Conservation (phyloP, 225 moss, liverwort and hornwort genomes). For the Thuidium tamariscinum region DNA sequence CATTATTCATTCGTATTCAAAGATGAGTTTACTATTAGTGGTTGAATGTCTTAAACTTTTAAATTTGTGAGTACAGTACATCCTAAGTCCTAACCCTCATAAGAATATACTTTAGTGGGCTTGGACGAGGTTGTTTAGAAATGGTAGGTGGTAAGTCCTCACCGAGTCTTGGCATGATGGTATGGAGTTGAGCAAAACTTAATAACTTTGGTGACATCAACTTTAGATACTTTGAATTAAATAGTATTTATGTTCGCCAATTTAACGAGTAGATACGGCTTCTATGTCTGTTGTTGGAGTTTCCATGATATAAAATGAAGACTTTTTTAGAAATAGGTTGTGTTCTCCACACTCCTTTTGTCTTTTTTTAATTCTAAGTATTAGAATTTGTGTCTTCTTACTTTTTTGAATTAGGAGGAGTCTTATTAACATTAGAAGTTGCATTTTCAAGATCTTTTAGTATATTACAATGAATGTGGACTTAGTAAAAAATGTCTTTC, state of each 20-base stretch:
- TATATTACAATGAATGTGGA: neutral
- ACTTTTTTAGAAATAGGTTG: neutral
- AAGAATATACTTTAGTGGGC: fast-evolving
- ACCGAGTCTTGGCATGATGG: neutral
- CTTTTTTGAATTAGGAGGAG: neutral
- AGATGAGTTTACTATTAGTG: fast-evolving
- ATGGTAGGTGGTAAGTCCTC: fast-evolving
- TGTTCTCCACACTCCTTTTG: neutral
- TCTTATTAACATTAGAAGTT: neutral
- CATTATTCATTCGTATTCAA: neutral
- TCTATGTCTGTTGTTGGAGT: fast-evolving
- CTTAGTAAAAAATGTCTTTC: neutral
- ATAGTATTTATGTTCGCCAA: neutral
- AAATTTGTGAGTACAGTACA: fast-evolving
- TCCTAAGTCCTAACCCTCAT: no score
- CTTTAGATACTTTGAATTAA: fast-evolving
- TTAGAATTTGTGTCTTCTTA: neutral
- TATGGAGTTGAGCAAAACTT: fast-evolving
- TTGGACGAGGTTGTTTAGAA: neutral
- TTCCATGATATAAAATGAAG: neutral
- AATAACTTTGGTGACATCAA: fast-evolving
- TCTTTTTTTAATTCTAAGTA: neutral
- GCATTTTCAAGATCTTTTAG: neutral
- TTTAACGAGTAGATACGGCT: fast-evolving
- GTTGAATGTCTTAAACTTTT: neutral